Conservation (phyloP, 108 stramenopile species). For the Fistulifera pelliculosa region DNA sequence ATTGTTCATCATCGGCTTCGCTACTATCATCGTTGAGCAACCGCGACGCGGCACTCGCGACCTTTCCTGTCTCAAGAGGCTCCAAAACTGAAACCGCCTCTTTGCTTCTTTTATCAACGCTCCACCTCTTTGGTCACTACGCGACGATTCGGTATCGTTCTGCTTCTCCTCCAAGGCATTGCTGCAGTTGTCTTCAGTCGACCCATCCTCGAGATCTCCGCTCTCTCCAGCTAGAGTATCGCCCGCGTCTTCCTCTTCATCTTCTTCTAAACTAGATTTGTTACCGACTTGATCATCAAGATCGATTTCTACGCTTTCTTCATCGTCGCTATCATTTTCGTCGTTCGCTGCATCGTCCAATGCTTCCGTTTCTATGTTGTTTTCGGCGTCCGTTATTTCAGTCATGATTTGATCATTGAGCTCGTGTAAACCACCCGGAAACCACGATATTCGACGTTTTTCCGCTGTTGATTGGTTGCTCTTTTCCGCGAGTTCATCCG, state of each 20-base stretch:
- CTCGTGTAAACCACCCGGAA: no score
- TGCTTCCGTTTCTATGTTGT: no score
- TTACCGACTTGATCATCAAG: no score
- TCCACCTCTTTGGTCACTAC: background rate
- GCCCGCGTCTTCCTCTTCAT: background rate
- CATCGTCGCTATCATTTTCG: no score
- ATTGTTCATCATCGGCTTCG: background rate
- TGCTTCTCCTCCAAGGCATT: background rate
- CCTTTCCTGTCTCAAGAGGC: constrained; percentile 1
- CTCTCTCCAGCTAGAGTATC: background rate
- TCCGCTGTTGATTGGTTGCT: no score
- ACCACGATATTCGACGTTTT: no score
- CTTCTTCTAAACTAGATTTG: background rate
- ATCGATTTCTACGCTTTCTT: no score
- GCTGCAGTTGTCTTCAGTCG: background rate
- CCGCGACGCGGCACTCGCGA: background rate
- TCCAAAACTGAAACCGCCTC: background rate
- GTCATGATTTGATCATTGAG: no score
- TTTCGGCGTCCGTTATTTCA: no score
- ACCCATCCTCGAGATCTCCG: background rate
- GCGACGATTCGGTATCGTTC: constrained; percentile 1
- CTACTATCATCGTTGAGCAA: background rate
- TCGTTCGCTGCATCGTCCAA: no score
- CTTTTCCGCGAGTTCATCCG: no score
- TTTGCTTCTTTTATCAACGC: background rate